phyloP scores from a whole-genome alignment of 305 asterid genomes.

The Stenogyne calaminthoides region DNA sequence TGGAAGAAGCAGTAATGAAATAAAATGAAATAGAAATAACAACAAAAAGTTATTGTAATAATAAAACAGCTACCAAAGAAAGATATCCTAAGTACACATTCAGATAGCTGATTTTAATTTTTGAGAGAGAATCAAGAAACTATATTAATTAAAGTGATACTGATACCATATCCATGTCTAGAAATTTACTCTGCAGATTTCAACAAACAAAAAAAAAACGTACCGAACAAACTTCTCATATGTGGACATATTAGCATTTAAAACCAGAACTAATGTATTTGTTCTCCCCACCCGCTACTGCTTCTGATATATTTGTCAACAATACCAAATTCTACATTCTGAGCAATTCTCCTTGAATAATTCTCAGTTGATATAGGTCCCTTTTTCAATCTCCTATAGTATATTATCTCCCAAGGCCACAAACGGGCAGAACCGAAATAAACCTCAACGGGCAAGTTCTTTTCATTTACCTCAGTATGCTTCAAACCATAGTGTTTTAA shows the following conservation, averaged over 20 bases:
- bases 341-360: slow-evolving; percentile 51
- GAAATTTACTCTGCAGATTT: neutral
- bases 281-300: slow-evolving; percentile 66
- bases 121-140: slow-evolving; percentile 19
- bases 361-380: slow-evolving; percentile 54
- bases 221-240: neutral
- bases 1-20: neutral
- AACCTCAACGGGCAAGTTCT: slow-evolving; percentile 41
- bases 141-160: neutral
- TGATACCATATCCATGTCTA: slow-evolving; percentile 7
- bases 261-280: neutral
- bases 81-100: slow-evolving; percentile 10
- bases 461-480: slow-evolving; percentile 38
- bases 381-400: slow-evolving; percentile 59
- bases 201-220: neutral
- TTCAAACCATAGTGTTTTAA: slow-evolving; percentile 51
- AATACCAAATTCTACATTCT: slow-evolving; percentile 54
- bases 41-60: neutral
- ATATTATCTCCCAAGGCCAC: slow-evolving; percentile 76
- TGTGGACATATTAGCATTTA: slow-evolving; percentile 23
- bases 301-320: slow-evolving; percentile 62
- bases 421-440: slow-evolving; percentile 65
- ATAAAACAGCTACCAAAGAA: slow-evolving; percentile 1
- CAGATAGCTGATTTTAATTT: neutral
- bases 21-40: slow-evolving; percentile 6